A percentile compares a stretch with the other conserved stretches of the same genome.
Conservation (phyloP, 495 filamentous ascomycete genomes). For the Aspergillus bertholletiae region DNA sequence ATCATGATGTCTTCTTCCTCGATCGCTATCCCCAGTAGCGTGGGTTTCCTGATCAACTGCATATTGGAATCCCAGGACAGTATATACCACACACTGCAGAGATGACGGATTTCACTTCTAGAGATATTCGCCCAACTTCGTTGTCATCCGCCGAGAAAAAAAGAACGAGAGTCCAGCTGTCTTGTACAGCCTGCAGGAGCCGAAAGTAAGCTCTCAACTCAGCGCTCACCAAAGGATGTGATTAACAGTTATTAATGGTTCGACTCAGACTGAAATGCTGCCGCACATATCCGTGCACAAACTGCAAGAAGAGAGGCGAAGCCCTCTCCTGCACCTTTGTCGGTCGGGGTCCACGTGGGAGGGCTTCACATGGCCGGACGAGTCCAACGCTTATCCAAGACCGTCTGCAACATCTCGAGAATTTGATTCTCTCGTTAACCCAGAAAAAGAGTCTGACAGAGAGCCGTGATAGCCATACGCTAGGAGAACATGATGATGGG, state of each 20-base stretch:
- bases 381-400: constrained; percentile 42
- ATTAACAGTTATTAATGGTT: background rate
- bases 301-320: constrained; percentile 47
- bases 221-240: background rate
- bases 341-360: constrained; percentile 32
- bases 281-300: constrained; percentile 47
- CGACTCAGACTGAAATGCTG: constrained; percentile 48
- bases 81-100: background rate
- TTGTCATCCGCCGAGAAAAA: constrained; percentile 30
- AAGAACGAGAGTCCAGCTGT: constrained; percentile 50
- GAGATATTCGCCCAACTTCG: background rate
- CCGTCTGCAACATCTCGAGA: constrained; percentile 50
- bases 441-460: constrained; percentile 31
- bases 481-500: background rate
- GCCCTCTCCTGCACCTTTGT: constrained; percentile 40
- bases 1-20: background rate
- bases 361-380: constrained; percentile 26
- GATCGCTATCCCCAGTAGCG: background rate
- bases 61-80: background rate
- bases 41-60: background rate
- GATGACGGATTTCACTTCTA: constrained; percentile 8
- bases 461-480: background rate
- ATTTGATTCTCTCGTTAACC: constrained; percentile 44
- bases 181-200: constrained; percentile 49
- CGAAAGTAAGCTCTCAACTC: constrained; percentile 39